Base-by-base conservation (phyloP, 805 yeast species). In the Starmerella riodocensis region DNA sequence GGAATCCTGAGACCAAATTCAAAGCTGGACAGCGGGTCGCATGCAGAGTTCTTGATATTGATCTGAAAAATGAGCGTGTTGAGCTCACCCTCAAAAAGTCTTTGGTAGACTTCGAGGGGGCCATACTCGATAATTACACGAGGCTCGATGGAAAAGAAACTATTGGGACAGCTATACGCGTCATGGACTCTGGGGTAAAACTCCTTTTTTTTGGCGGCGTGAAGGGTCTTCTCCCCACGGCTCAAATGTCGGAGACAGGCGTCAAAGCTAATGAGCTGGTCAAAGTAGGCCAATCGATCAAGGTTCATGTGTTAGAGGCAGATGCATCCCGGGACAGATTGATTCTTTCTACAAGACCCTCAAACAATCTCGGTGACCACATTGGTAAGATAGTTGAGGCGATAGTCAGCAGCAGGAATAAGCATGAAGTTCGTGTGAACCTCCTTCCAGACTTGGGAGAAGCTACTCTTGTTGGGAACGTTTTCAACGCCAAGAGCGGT, bases 1-100 rank as follows among this genome's bases (percentile, higher is more conserved):
- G 74, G 3, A 78, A 88, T 54, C 98, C 98, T 5, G 97, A 91
- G 61, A 73, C 91, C 65, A 83, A 84, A 53, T 88, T 78, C 67
- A 82, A 81, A 59, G 74, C 77, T 32, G 97, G 95, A 9, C 65
- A 78, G 31, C 79, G 76, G 49, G 82, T 83, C 23, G 79, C 70
- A 51, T 91, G 78, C 24, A 45, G 61, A 8, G 54, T 57, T 7
- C 43, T 60, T 6, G 34, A 46, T 19, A 54, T 54, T 4, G 58
- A 56, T 30, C 25, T 34, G 2, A 61, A 53, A 32, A 63, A 63
- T 37, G 67, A 70, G 24, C 71, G 67, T 34, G 62, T 85, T 32
- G 60, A 64, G 28, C 64, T 83, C 18, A 81, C 97, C 2, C 60
- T 86, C 51, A 85, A 85, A 59, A 93, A 86, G 60, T 74, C 94